A percentile compares a stretch with the other conserved stretches of the same genome.
Evolutionary conservation across 2,329 filamentous ascomycete species (phyloP).

Genomic region (Zymoseptoria pseudotritici): DNA sequence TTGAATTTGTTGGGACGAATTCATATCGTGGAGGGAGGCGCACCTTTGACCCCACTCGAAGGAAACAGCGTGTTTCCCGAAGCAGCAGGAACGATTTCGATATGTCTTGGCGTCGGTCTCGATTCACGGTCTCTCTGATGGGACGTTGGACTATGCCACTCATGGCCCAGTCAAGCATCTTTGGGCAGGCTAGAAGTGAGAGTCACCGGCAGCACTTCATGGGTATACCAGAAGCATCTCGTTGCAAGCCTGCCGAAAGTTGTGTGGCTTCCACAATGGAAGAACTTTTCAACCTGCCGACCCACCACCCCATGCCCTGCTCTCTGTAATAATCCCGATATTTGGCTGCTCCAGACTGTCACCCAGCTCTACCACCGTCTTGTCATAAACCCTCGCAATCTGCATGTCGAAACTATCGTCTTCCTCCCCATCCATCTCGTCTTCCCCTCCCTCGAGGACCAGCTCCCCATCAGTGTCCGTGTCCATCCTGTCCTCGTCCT

Average conservation of each 20-base stretch:
- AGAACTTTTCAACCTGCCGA: background rate
- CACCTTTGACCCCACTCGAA: background rate
- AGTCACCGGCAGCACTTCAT: too few species aligned
- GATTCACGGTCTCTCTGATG: too few species aligned
- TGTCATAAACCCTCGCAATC: slow-evolving; percentile 69
- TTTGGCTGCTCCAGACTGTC: slow-evolving; percentile 51
- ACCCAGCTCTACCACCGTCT: slow-evolving; percentile 67
- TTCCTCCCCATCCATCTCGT: slow-evolving; percentile 23
- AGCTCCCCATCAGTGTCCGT: slow-evolving; percentile 35
- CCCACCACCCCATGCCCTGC: slow-evolving; percentile 9
- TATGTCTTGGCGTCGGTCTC: background rate
- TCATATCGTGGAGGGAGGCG: background rate
- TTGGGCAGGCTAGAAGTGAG: too few species aligned
- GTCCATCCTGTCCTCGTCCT: slow-evolving; percentile 25
- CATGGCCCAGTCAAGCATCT: too few species aligned
- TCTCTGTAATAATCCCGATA: slow-evolving; percentile 42
- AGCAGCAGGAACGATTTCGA: background rate
- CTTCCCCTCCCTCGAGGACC: slow-evolving; percentile 25
- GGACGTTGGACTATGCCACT: too few species aligned
- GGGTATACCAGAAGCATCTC: too few species aligned
- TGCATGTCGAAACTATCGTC: slow-evolving; percentile 54
- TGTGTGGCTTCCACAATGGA: too few species aligned
- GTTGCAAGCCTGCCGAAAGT: too few species aligned
- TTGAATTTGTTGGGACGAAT: background rate
- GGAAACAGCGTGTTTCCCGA: background rate